Evolutionary conservation across 176 grass and related monocot genomes (phyloP).

Genomic region (bread wheat (Triticum aestivum)): DNA sequence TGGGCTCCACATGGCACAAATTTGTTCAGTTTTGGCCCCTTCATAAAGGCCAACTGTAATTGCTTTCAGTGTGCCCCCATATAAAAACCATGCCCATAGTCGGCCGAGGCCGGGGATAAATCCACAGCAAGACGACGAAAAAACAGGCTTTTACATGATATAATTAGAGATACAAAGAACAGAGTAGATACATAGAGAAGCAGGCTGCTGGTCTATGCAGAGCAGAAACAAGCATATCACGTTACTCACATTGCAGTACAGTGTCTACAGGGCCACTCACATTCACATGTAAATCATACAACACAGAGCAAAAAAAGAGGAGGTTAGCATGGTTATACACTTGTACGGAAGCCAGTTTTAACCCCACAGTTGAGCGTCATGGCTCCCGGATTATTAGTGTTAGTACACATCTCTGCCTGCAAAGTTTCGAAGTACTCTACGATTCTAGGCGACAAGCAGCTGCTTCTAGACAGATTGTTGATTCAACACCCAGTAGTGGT

Average conservation of each 20-base stretch:
- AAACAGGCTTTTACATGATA: background rate
- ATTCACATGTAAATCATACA: background rate
- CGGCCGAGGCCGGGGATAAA: background rate
- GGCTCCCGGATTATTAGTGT: background rate
- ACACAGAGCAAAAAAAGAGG: background rate
- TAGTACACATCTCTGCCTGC: background rate
- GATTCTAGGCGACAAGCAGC: background rate
- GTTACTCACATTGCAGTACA: background rate
- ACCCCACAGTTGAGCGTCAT: background rate
- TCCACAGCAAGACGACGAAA: background rate
- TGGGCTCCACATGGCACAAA: constrained; percentile 47
- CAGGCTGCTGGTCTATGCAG: background rate
- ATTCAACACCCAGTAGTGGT: background rate
- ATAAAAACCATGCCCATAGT: background rate
- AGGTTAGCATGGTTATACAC: background rate
- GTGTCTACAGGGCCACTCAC: background rate
- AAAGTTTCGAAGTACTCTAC: background rate
- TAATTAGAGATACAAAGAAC: too few species aligned
- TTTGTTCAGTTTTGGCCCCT: background rate
- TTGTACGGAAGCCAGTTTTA: background rate
- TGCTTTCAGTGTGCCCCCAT: background rate
- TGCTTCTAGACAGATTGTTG: background rate
- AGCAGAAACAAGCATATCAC: background rate
- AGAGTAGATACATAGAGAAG: background rate
- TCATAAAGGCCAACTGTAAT: background rate